Evolutionary conservation across 2,329 filamentous ascomycete genomes (phyloP).

Genomic region (Akanthomyces uredinophilus): DNA sequence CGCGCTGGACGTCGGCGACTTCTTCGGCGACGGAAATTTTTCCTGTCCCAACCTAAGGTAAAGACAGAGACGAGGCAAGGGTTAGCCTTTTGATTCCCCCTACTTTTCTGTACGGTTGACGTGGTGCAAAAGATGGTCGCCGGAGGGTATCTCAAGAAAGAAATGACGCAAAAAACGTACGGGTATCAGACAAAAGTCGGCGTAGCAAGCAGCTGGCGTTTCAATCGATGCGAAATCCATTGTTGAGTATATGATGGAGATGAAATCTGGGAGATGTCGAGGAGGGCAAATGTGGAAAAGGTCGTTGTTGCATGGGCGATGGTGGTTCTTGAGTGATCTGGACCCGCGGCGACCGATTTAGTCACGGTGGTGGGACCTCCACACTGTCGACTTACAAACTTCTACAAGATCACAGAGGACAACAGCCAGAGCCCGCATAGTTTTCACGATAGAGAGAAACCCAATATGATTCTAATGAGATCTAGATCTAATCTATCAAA

Average conservation of each 20-base stretch:
- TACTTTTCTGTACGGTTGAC: not conserved
- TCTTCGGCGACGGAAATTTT: constrained; percentile 72
- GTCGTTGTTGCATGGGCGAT: not conserved
- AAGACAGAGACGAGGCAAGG: not conserved
- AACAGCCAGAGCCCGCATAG: too few species aligned
- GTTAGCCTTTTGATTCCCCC: not conserved
- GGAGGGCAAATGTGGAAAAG: not conserved
- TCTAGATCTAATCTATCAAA: not conserved
- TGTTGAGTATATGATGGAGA: not conserved
- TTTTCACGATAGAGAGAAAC: not conserved
- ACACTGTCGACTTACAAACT: not conserved
- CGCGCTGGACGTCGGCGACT: constrained; percentile 80
- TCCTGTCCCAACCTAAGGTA: constrained; percentile 67
- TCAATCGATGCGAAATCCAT: constrained; percentile 42
- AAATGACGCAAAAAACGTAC: constrained; percentile 37
- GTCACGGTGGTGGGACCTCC: not conserved
- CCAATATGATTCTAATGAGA: not conserved
- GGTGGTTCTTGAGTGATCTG: not conserved
- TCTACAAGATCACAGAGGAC: not conserved
- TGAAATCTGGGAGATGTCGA: not conserved
- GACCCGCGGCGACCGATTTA: not conserved
- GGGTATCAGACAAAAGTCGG: constrained; percentile 88
- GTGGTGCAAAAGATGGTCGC: not conserved
- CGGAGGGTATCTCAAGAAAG: not conserved
- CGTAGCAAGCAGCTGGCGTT: constrained; percentile 72